Evolutionary conservation across 2,329 filamentous ascomycete genomes (phyloP), one percentile per base, ranked within the genome.

Genomic region (Xenosphaeropsis pyriputrescens): DNA sequence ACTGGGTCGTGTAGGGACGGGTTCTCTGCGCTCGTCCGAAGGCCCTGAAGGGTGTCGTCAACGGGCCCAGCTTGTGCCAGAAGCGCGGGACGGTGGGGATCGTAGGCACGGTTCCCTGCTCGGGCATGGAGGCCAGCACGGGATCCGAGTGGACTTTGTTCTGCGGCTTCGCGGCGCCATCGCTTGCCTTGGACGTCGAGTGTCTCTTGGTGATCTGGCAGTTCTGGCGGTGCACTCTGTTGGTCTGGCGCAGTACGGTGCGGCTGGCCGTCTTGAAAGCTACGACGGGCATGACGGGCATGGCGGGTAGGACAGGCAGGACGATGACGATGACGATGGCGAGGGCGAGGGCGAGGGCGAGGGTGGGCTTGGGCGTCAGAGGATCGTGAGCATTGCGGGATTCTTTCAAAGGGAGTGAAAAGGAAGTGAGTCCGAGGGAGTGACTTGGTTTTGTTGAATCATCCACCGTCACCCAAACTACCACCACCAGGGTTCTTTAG

Each of bases 1-100:
- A 56, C 62, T 95, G 88, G 8, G 85, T 93, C n/a, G 70, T 61
- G 52, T 85, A 83, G 0, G 89, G 88, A 36, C 78, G 65, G 36
- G 70, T 68, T 37, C 72, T 64, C 59, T 94, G 85, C 34, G 76
- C 72, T 16, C 77, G 70, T 13, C 71, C 76, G 54, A 91, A 94
- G 0, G 67, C 67, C 45, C 67, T 57, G 15, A 65, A 67, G 0
- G 61, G 59, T 26, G 60, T 59, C 2, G 72, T 74, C 39, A 78
- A 41, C 2, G 72, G 72, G 0, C 72, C 72, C 2, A 78, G 59
- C 0, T 71, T 62, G 49, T 69, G 65, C 71, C 72, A 76, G 31
- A 75, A 12, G 3, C 22, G 22, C 3, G 22, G 22, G 22, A 26
- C 22, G 3, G 22, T 26, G 8, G 50, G 52, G 14, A 54, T 18